Percentiles rank a stretch among this genome's conserved stretches.
phyloP scores from a whole-genome alignment of 345 rosid genomes.

The Hibiscus syriacus region DNA sequence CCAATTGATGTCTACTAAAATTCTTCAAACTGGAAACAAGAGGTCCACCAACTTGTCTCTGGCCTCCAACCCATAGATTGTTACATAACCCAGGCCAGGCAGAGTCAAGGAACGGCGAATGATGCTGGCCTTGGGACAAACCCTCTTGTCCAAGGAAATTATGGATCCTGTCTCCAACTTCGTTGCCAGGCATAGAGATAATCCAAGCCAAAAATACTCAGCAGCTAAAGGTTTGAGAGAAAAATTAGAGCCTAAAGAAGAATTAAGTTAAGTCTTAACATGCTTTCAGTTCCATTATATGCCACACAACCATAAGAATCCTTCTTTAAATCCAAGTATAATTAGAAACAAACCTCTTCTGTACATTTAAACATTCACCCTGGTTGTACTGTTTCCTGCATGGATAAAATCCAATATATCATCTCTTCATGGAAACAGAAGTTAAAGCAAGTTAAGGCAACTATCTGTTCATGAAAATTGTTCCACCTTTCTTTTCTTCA shows the following conservation, averaged over 20 bases:
- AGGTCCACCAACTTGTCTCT: background rate
- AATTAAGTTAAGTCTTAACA: conserved; percentile 12
- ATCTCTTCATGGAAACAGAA: background rate
- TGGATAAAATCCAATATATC: conserved; percentile 3
- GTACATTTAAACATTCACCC: conserved; percentile 25
- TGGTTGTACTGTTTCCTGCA: conserved; percentile 18
- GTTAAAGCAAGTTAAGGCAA: background rate
- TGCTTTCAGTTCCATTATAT: conserved; percentile 1
- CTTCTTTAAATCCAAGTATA: background rate
- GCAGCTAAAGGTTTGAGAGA: conserved; percentile 19
- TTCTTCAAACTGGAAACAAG: too few species aligned
- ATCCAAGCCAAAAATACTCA: background rate
- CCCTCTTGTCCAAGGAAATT: conserved; percentile 79
- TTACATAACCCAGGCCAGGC: conserved; percentile 2
- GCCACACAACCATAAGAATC: background rate
- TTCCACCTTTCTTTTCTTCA: background rate
- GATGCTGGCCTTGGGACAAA: conserved; percentile 62
- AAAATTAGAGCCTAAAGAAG: conserved; percentile 22
- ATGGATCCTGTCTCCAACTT: conserved; percentile 75
- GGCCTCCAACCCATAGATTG: background rate
- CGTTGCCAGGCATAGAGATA: background rate
- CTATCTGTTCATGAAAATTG: background rate
- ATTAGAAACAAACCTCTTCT: conserved; percentile 21
- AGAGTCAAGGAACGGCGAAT: conserved; percentile 54
- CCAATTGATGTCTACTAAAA: conserved; percentile 47